phyloP scores from a whole-genome alignment of 2,329 filamentous ascomycete genomes.

The Tolypocladium amazonense region DNA sequence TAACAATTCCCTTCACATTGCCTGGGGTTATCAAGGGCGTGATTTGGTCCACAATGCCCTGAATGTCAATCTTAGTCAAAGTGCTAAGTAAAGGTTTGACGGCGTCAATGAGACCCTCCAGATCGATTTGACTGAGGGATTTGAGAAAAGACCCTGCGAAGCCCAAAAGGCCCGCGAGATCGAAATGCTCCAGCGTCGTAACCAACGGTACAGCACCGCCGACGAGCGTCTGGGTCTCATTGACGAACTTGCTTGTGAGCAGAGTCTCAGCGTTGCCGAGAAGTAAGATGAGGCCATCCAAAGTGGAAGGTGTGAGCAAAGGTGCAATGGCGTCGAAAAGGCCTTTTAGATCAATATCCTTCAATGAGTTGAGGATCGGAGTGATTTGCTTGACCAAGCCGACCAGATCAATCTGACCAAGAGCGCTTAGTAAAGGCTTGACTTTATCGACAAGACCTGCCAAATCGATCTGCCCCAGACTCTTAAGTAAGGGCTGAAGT shows the following conservation, averaged over 20 bases:
- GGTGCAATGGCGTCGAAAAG: not conserved
- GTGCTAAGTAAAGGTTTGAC: not conserved
- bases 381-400: not conserved
- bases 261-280: not conserved
- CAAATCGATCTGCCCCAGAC: not conserved
- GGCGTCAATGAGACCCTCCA: not conserved
- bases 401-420: not conserved
- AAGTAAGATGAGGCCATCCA: not conserved
- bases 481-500: not conserved
- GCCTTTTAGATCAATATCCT: not conserved
- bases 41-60: not conserved
- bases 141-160: not conserved
- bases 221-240: not conserved
- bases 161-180: not conserved
- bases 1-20: not conserved
- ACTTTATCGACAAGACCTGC: not conserved
- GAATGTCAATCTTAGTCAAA: not conserved
- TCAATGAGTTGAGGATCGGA: not conserved
- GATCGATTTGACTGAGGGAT: not conserved
- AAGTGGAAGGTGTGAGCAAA: not conserved
- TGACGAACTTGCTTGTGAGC: not conserved
- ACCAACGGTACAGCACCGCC: not conserved
- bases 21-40: not conserved
- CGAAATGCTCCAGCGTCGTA: not conserved
- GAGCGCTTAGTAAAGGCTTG: not conserved